Percentiles rank a stretch among this genome's conserved stretches.
phyloP scores from a whole-genome alignment of 306 rosid genomes.

The Glycyrrhiza uralensis region DNA sequence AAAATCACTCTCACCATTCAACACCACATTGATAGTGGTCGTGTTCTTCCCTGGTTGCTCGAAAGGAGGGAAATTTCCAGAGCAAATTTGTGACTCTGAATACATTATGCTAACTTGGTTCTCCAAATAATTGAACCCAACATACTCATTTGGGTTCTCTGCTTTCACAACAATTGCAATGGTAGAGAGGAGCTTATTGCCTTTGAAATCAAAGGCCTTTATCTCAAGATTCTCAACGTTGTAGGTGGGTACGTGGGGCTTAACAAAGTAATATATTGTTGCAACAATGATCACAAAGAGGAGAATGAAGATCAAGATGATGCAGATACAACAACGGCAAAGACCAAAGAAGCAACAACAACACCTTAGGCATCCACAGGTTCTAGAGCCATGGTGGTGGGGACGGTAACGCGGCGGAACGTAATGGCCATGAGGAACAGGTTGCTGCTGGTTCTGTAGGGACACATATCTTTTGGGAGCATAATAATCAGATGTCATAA shows the following conservation, averaged over 20 bases:
- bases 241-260: constrained; percentile 41
- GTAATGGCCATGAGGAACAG: background rate
- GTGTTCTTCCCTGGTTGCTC: constrained; percentile 35
- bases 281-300: background rate
- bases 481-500: constrained; percentile 11
- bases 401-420: background rate
- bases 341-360: constrained; percentile 1
- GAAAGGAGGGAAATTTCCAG: constrained; percentile 36
- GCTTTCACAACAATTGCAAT: constrained; percentile 32
- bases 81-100: constrained; percentile 15
- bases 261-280: background rate
- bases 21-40: constrained; percentile 11
- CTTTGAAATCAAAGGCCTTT: constrained; percentile 21
- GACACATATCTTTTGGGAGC: background rate
- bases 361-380: background rate
- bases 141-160: constrained; percentile 38
- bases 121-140: constrained; percentile 38
- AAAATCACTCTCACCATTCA: constrained; percentile 39
- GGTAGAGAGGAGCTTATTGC: constrained; percentile 16
- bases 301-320: background rate
- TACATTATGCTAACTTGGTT: constrained; percentile 19
- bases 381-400: background rate
- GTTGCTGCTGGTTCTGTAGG: background rate
- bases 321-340: background rate
- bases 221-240: constrained; percentile 25